A percentile compares a stretch with the other conserved stretches of the same genome.
These are phyloP conservation scores for Silene uniflora DNA, from an alignment of 148 eudicot species.

Conservation along the genomic window DNA sequence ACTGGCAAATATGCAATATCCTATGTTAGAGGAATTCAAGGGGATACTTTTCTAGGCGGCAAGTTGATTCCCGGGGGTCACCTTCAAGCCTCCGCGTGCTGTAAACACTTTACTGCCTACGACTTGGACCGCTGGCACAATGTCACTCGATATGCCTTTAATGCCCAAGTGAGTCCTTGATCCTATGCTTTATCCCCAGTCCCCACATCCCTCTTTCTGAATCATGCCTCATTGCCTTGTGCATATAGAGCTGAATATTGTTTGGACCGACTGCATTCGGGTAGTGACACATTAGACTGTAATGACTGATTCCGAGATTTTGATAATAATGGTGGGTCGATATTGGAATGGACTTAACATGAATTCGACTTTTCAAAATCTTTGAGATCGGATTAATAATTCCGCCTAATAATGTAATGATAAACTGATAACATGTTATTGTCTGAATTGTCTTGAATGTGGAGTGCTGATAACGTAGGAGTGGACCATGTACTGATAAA, in stretches of 20 bases:
- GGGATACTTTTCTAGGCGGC: slow-evolving; percentile 54
- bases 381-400: background rate
- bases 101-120: slow-evolving; percentile 80
- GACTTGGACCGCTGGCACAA: slow-evolving; percentile 72
- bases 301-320: too few relatives aligned
- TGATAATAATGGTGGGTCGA: background rate
- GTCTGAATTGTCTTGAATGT: background rate
- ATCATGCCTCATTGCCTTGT: background rate
- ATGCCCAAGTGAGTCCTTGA: slow-evolving; percentile 51
- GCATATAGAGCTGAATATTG: too few relatives aligned
- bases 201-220: background rate
- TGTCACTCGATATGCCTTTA: slow-evolving; percentile 50
- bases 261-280: background rate
- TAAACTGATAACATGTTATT: background rate
- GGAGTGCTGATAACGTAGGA: background rate
- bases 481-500: slow-evolving; percentile 13
- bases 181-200: background rate
- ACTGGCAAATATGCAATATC: slow-evolving; percentile 55
- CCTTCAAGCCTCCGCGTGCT: slow-evolving; percentile 79
- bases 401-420: background rate
- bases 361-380: background rate
- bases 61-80: slow-evolving; percentile 21
- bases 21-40: slow-evolving; percentile 71
- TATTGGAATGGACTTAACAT: background rate
- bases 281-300: too few relatives aligned